Conservation (phyloP, 306 rosid species). For the Psophocarpus tetragonolobus region DNA sequence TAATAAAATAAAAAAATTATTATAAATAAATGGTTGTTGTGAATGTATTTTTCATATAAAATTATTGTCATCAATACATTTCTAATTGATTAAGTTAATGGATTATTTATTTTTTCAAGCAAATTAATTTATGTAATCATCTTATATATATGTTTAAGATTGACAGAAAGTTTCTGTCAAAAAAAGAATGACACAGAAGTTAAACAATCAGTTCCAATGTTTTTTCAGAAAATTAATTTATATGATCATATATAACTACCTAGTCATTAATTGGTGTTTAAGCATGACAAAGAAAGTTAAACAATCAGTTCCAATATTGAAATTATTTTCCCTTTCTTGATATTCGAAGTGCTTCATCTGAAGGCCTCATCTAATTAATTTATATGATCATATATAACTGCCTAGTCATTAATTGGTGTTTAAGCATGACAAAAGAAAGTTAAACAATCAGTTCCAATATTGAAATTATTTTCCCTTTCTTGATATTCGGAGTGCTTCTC, state of each 20-base stretch:
- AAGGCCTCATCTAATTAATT: too few species aligned
- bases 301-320: background rate
- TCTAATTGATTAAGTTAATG: background rate
- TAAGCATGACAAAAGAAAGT: background rate
- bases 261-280: background rate
- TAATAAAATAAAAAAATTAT: too few species aligned
- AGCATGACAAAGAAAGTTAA: background rate
- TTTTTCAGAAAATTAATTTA: background rate
- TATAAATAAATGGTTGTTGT: too few species aligned
- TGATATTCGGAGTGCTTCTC: background rate
- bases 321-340: background rate
- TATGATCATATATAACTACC: background rate
- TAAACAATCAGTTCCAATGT: background rate
- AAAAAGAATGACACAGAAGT: too few species aligned
- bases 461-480: background rate
- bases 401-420: too few species aligned
- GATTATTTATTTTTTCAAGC: background rate
- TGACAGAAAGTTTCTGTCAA: too few species aligned
- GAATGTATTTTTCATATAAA: too few species aligned
- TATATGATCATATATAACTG: too few species aligned
- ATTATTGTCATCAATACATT: background rate
- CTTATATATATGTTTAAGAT: too few species aligned
- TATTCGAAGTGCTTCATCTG: background rate
- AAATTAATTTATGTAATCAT: too few species aligned
- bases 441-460: background rate